phyloP scores from a whole-genome alignment of 345 rosid species.

The Corchorus olitorius region DNA sequence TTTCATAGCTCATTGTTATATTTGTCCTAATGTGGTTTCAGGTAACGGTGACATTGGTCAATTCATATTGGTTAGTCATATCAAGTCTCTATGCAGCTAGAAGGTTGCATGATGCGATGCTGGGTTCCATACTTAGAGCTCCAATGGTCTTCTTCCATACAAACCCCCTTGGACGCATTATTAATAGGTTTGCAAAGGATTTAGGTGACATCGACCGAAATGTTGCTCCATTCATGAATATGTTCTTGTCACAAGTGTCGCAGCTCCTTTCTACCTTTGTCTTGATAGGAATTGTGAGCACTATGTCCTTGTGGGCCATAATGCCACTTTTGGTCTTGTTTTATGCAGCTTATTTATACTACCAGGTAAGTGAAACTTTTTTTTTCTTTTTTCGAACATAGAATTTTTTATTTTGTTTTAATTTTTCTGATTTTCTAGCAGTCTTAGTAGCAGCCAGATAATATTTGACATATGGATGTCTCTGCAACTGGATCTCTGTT shows the following conservation, averaged over 20 bases:
- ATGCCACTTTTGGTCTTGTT: conserved; percentile 92
- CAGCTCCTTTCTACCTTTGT: conserved; percentile 94
- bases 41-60: conserved; percentile 79
- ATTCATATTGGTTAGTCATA: conserved; percentile 89
- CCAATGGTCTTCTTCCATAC: conserved; percentile 98
- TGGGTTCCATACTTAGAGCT: conserved; percentile 84
- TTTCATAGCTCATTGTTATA: neutral
- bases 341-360: conserved; percentile 88
- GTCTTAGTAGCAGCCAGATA: neutral
- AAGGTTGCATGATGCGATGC: conserved; percentile 94
- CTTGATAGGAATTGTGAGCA: conserved; percentile 95
- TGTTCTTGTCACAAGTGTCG: conserved; percentile 80
- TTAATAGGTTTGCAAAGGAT: conserved; percentile 98
- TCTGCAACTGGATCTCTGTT: neutral
- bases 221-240: conserved; percentile 71
- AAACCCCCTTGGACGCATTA: conserved; percentile 90
- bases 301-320: conserved; percentile 97
- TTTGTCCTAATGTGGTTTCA: conserved; percentile 33
- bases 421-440: neutral
- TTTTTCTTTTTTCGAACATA: neutral
- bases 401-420: neutral
- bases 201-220: conserved; percentile 88
- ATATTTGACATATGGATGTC: conserved; percentile 1
- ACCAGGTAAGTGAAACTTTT: conserved; percentile 62
- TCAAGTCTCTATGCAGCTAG: conserved; percentile 89